Conservation (phyloP, 257 asterid genomes). For the Nemophila menziesii region DNA sequence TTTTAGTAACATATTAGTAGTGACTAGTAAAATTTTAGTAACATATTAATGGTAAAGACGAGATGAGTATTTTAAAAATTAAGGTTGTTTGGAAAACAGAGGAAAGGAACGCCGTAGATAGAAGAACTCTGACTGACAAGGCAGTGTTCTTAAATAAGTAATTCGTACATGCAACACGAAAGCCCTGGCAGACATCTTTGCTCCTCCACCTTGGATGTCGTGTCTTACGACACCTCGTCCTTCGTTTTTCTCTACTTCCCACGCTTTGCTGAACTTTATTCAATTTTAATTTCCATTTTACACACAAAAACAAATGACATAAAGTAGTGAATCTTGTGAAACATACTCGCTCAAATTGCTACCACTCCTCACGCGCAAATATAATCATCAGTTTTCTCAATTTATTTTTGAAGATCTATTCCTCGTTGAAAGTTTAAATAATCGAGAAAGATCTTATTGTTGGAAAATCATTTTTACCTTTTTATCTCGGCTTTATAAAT, state of each 20-base stretch:
- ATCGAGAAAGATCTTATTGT: too few species aligned
- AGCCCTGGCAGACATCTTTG: slow-evolving; percentile 3
- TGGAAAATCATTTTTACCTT: too few species aligned
- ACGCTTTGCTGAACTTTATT: neutral
- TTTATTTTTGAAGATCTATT: neutral
- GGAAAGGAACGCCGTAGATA: neutral
- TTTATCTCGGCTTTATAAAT: too few species aligned
- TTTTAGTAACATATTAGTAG: too few species aligned
- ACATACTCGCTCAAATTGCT: too few species aligned
- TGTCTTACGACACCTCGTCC: slow-evolving; percentile 15
- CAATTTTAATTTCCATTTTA: too few species aligned
- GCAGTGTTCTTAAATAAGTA: slow-evolving; percentile 1
- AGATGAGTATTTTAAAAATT: slow-evolving; percentile 4
- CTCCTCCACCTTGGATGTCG: slow-evolving; percentile 9
- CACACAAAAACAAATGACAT: too few species aligned
- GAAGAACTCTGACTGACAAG: neutral
- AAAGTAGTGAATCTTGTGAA: too few species aligned
- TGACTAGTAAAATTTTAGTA: too few species aligned
- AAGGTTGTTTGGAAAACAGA: slow-evolving; percentile 3
- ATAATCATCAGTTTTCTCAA: too few species aligned
- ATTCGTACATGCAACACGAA: neutral
- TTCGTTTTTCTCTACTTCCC: slow-evolving; percentile 5
- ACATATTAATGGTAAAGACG: too few species aligned
- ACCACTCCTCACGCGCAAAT: neutral
- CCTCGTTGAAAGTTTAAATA: too few species aligned